These are phyloP conservation scores for Scheffersomyces titani DNA, from an alignment of 1,139 yeast genomes.

Conservation along the genomic window DNA sequence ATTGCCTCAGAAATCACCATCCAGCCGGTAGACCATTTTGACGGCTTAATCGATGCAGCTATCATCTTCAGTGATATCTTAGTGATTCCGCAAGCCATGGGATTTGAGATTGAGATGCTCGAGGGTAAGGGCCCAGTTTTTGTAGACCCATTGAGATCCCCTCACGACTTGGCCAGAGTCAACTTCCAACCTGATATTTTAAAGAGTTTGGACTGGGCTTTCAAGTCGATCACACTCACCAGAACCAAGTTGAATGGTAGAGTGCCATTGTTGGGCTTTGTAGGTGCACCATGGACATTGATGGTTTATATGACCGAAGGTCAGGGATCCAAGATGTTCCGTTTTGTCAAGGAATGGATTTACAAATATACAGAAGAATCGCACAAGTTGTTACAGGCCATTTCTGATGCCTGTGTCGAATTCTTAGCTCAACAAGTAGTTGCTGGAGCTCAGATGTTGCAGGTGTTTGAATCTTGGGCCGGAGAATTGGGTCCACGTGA, in stretches of 20 bases:
- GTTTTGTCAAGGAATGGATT: slow-evolving; percentile 92
- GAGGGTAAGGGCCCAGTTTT: slow-evolving; percentile 96
- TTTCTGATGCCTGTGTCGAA: slow-evolving; percentile 88
- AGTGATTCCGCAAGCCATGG: slow-evolving; percentile 98
- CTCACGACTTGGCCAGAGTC: slow-evolving; percentile 63
- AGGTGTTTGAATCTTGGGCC: slow-evolving; percentile 97
- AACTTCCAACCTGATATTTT: slow-evolving; percentile 66
- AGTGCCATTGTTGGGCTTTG: slow-evolving; percentile 92
- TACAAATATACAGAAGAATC: slow-evolving; percentile 75
- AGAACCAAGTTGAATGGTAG: slow-evolving; percentile 82
- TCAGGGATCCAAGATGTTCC: slow-evolving; percentile 89
- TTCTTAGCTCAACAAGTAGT: slow-evolving; percentile 91
- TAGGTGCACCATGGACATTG: slow-evolving; percentile 98
- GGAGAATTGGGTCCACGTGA: slow-evolving; percentile 93
- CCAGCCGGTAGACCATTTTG: slow-evolving; percentile 89
- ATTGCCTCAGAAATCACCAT: slow-evolving; percentile 91
- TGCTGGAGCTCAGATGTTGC: slow-evolving; percentile 98
- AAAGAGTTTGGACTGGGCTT: slow-evolving; percentile 89
- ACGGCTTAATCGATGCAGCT: slow-evolving; percentile 92
- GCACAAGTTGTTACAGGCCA: slow-evolving; percentile 70
- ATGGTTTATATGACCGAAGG: slow-evolving; percentile 98
- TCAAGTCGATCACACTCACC: slow-evolving; percentile 85
- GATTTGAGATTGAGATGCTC: slow-evolving; percentile 89
- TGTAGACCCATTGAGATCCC: slow-evolving; percentile 79
- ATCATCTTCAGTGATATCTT: slow-evolving; percentile 93